Percentiles rank a stretch among this genome's conserved stretches.
These are phyloP conservation scores for Potentilla sterilis DNA, from an alignment of 306 rosid species.

Conservation along the genomic window DNA sequence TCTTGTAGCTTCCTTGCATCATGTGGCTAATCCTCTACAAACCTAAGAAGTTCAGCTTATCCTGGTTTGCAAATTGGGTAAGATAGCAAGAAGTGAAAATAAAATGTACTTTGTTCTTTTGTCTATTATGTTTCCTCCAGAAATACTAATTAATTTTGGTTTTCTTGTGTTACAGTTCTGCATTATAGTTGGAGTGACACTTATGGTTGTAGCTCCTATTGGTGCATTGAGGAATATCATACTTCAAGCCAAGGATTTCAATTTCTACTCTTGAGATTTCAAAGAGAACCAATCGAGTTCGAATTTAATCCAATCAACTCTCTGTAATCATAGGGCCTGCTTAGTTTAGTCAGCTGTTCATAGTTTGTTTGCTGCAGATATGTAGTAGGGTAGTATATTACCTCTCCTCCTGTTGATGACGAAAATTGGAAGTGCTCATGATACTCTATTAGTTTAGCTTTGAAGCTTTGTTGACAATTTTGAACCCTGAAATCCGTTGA, in stretches of 20 bases:
- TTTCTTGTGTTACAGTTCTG: constrained; percentile 16
- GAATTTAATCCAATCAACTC: neutral
- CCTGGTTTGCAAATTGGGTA: constrained; percentile 44
- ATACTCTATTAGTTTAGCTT: neutral
- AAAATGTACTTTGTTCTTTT: no score
- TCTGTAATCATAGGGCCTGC: neutral
- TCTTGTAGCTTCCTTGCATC: constrained; percentile 46
- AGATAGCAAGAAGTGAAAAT: neutral
- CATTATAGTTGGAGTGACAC: constrained; percentile 18
- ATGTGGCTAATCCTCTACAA: constrained; percentile 41
- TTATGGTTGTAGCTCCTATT: constrained; percentile 29
- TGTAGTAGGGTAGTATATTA: no score
- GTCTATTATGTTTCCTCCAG: no score
- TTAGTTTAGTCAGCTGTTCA: neutral
- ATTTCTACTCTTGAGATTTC: constrained; percentile 22
- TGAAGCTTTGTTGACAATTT: neutral
- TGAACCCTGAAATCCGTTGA: no score
- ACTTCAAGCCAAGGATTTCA: constrained; percentile 22
- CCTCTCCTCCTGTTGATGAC: neutral
- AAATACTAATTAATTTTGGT: neutral
- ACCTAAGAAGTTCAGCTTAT: constrained; percentile 33
- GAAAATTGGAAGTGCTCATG: neutral
- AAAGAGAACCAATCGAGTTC: neutral
- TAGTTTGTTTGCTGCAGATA: neutral
- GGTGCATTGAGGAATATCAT: constrained; percentile 31